Percentiles rank a stretch among this genome's conserved stretches.
These are phyloP conservation scores for Erigeron philadelphicus DNA, from an alignment of 140 eudicot genomes.

Conservation along the genomic window DNA sequence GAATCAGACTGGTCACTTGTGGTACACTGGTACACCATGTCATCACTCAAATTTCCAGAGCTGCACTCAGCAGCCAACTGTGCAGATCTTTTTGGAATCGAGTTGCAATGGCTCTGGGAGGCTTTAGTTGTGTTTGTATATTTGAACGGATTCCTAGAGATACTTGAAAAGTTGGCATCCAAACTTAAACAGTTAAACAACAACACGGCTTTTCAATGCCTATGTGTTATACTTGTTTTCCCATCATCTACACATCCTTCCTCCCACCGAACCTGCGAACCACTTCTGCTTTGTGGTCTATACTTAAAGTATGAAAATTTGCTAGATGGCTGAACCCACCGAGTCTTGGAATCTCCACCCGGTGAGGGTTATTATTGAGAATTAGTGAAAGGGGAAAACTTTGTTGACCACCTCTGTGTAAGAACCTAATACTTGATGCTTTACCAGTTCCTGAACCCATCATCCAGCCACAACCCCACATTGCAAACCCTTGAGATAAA, in stretches of 20 bases:
- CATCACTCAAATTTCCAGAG: constrained; percentile 72
- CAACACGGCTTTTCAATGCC: constrained; percentile 80
- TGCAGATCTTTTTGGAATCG: constrained; percentile 84
- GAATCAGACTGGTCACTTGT: constrained; percentile 92
- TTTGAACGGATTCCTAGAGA: constrained; percentile 45
- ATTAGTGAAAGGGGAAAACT: constrained; percentile 69
- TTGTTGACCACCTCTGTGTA: constrained; percentile 93
- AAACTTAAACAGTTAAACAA: constrained; percentile 77
- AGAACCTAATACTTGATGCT: constrained; percentile 62
- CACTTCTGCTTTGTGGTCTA: constrained; percentile 57
- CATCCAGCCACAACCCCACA: constrained; percentile 58
- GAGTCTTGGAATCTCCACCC: constrained; percentile 73
- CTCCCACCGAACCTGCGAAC: constrained; percentile 97
- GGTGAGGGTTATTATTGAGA: constrained; percentile 75
- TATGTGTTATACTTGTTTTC: constrained; percentile 62
- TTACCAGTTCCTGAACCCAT: constrained; percentile 46
- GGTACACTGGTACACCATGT: constrained; percentile 83
- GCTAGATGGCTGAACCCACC: constrained; percentile 78
- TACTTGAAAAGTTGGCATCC: constrained; percentile 54
- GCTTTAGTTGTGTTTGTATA: constrained; percentile 52
- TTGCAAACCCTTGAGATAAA: constrained; percentile 76
- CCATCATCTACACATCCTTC: constrained; percentile 91
- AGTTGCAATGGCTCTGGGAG: constrained; percentile 61
- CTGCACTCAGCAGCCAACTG: constrained; percentile 88
- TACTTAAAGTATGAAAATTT: constrained; percentile 50